These are phyloP conservation scores for Suhomyces vadensis DNA, from an alignment of 805 yeast genomes.

Conservation along the genomic window DNA sequence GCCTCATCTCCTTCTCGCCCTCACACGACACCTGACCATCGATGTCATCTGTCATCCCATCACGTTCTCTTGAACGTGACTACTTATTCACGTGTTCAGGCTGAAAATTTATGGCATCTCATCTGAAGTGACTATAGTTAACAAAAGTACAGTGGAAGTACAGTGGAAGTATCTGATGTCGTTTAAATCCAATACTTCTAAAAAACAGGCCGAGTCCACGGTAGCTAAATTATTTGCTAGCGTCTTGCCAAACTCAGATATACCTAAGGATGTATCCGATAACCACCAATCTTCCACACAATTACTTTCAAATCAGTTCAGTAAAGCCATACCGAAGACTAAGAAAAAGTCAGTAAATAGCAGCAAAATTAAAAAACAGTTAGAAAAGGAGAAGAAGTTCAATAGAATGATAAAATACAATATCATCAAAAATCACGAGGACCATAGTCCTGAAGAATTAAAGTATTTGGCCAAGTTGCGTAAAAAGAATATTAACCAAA, in stretches of 20 bases:
- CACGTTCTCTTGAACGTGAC: not conserved
- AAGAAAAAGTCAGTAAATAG: slow-evolving; percentile 9
- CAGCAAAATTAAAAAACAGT: slow-evolving; percentile 27
- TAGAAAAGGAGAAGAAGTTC: slow-evolving; percentile 32
- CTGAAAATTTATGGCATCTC: slow-evolving; percentile 3
- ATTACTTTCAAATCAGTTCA: slow-evolving; percentile 13
- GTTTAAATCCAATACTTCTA: slow-evolving; percentile 21
- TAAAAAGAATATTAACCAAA: slow-evolving; percentile 35
- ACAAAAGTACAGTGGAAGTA: too few species aligned
- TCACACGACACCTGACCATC: too few species aligned
- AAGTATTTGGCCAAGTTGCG: slow-evolving; percentile 42
- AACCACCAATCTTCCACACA: slow-evolving; percentile 13
- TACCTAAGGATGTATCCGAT: slow-evolving; percentile 2
- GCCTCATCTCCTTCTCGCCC: too few species aligned
- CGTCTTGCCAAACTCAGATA: slow-evolving; percentile 19
- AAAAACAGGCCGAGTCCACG: slow-evolving; percentile 24
- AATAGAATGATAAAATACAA: slow-evolving; percentile 39
- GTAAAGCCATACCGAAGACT: slow-evolving; percentile 7
- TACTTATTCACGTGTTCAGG: too few species aligned
- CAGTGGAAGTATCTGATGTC: slow-evolving; percentile 22
- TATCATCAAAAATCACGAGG: slow-evolving; percentile 35
- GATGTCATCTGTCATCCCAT: not conserved
- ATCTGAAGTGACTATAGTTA: not conserved
- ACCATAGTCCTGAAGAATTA: slow-evolving; percentile 32
- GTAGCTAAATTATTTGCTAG: slow-evolving; percentile 26